Evolutionary conservation across 805 yeast genomes (phyloP).

Genomic region (Candida saitoana): DNA sequence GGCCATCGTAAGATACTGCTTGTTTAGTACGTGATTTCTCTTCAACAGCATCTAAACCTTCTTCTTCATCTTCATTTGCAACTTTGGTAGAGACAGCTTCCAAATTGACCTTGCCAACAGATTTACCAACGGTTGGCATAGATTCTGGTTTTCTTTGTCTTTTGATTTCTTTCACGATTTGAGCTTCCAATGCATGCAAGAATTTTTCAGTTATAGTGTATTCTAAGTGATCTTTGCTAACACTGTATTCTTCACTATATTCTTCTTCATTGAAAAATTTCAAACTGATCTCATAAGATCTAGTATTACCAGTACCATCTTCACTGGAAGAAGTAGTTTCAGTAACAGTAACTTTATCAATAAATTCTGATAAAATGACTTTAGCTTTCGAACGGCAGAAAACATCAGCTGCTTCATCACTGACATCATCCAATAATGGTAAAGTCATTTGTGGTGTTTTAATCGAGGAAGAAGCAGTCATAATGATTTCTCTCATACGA

Average conservation of each 20-base stretch:
- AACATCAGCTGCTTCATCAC: conserved; percentile 82
- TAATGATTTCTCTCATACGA: conserved; percentile 98
- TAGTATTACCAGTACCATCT: conserved; percentile 43
- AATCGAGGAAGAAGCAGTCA: conserved; percentile 95
- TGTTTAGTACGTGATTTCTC: conserved; percentile 67
- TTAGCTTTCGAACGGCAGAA: conserved; percentile 88
- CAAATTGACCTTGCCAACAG: conserved; percentile 54
- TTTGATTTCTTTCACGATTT: conserved; percentile 75
- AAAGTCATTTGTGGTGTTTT: conserved; percentile 99
- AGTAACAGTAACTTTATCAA: conserved; percentile 77
- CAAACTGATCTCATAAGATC: conserved; percentile 73
- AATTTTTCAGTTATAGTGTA: conserved; percentile 60
- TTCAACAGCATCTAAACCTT: conserved; percentile 60
- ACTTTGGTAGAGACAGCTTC: conserved; percentile 36
- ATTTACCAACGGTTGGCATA: conserved; percentile 64
- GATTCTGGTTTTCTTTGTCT: conserved; percentile 65
- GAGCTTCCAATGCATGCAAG: conserved; percentile 64
- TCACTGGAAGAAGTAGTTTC: conserved; percentile 75
- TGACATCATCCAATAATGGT: conserved; percentile 76
- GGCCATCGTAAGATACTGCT: conserved; percentile 88
- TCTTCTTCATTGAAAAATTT: conserved; percentile 72
- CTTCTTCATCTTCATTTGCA: conserved; percentile 40
- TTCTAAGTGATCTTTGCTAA: conserved; percentile 75
- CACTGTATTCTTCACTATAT: conserved; percentile 85
- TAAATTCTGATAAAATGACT: conserved; percentile 82